A percentile compares a stretch with the other conserved stretches of the same genome.
Evolutionary conservation across 1,284 basidiomycete species (phyloP).

Genomic region (Laetiporus sulphureus): DNA sequence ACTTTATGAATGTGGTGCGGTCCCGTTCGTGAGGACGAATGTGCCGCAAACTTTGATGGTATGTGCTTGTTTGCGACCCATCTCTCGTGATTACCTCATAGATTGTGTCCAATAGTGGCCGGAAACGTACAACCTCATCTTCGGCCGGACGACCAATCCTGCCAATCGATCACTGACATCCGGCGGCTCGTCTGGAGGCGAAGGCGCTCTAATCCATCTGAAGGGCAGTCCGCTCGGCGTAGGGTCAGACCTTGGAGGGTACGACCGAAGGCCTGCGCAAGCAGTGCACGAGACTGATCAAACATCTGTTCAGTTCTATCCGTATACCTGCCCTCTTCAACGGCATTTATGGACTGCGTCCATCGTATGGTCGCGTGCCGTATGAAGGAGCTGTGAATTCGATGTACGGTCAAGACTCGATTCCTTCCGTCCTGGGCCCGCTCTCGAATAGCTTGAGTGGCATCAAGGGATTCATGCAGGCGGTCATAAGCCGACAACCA

Average conservation of each 20-base stretch:
- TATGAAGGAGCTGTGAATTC: constrained; percentile 60
- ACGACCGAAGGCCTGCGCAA: constrained; percentile 8
- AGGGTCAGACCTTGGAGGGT: constrained; percentile 70
- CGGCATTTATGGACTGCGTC: constrained; percentile 54
- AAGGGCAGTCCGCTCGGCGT: constrained; percentile 62
- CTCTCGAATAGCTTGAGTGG: constrained; percentile 51
- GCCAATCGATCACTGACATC: constrained; percentile 42
- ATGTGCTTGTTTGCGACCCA: constrained; percentile 9
- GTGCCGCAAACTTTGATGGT: constrained; percentile 69
- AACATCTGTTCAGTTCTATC: constrained; percentile 26
- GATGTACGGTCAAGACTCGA: constrained; percentile 32
- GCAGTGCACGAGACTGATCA: background rate
- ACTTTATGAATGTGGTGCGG: constrained; percentile 33
- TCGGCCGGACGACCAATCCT: constrained; percentile 46
- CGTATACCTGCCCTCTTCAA: constrained; percentile 56
- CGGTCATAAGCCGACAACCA: constrained; percentile 46
- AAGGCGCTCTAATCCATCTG: constrained; percentile 51
- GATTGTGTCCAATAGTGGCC: constrained; percentile 23
- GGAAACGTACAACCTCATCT: constrained; percentile 35
- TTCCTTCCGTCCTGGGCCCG: constrained; percentile 70
- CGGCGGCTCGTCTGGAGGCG: constrained; percentile 53
- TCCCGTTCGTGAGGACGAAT: constrained; percentile 69
- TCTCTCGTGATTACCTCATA: background rate
- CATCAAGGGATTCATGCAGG: constrained; percentile 58
- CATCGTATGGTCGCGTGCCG: constrained; percentile 66